Conservation (phyloP, 176 grass and related monocot species). For the Oryza officinalis region DNA sequence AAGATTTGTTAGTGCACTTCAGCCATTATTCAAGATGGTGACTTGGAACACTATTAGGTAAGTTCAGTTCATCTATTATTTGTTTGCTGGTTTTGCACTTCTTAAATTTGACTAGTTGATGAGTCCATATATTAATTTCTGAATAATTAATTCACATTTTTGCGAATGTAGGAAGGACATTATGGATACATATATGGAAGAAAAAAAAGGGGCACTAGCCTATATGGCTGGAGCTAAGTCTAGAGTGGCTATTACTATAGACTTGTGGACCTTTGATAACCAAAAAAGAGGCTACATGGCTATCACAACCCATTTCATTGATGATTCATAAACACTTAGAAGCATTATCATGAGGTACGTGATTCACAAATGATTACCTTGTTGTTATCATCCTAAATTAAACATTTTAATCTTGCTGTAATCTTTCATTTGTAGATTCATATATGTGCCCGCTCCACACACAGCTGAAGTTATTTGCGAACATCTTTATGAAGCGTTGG, state of each 20-base stretch:
- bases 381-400: background rate
- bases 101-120: no score
- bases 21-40: no score
- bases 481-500: background rate
- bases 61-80: no score
- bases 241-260: background rate
- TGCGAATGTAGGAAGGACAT: background rate
- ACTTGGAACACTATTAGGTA: background rate
- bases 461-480: background rate
- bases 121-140: no score
- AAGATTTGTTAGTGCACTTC: no score
- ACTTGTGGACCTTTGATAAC: background rate
- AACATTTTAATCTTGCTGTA: background rate
- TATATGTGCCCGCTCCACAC: no score
- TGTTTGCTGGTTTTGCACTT: no score
- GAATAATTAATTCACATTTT: no score
- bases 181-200: background rate
- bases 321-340: background rate
- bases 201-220: background rate
- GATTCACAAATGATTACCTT: background rate
- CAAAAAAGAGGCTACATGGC: conserved; percentile 3
- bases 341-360: background rate
- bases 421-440: no score
- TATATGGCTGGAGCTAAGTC: background rate
- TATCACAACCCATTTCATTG: background rate